Base-by-base conservation (phyloP, 345 rosid species). In the Carallia pectinifolia region DNA sequence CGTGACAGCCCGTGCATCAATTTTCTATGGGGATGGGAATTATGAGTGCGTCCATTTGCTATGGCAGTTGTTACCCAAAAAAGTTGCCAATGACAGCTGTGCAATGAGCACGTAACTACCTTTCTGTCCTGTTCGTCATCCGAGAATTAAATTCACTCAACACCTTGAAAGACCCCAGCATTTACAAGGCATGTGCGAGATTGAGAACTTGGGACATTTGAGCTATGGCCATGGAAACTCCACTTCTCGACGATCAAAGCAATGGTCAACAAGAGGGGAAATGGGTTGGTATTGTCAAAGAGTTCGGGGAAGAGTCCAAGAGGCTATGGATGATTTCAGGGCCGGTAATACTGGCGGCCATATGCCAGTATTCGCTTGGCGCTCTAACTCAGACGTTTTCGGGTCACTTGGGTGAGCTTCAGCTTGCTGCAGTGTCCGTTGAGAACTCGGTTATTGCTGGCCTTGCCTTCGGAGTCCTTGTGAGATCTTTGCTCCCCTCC, bases 381-480 rank as follows among this genome's bases (percentile, higher is more conserved):
- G 97, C 98, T 5, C 86, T 94, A 27, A 94, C 97, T 53, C 97
- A 87, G 73, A 91, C 95, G 2, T 89, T 91, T 71, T 84, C 90
- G 0, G 98, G 98, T 27, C 82, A 61, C 34, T 69, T 91, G 13
- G 83, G 91, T 1, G 98, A 94, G 73, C 48, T 91, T 15, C 97
- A 89, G 64, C 93, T 91, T 6, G 97, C 97, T 1, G 97, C 96
- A 2, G 93, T 94, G 60, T 81, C 98, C 1, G 90, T 94, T 17
- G 97, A 91, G 82, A 91, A 94, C 74, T 91, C 95, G 7, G 95
- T 94, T 62, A 58, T 94, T 66, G 91, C 93, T 34, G 98, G 96
- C 64, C 95, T 94, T 17, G 87, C 93, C 64, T 94, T 68, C 33
- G 95, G 98, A 40, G 80, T 94, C 77, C 89, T 91, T 97, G 97